Evolutionary conservation across 345 rosid species (phyloP).

Genomic region (Corchorus olitorius): DNA sequence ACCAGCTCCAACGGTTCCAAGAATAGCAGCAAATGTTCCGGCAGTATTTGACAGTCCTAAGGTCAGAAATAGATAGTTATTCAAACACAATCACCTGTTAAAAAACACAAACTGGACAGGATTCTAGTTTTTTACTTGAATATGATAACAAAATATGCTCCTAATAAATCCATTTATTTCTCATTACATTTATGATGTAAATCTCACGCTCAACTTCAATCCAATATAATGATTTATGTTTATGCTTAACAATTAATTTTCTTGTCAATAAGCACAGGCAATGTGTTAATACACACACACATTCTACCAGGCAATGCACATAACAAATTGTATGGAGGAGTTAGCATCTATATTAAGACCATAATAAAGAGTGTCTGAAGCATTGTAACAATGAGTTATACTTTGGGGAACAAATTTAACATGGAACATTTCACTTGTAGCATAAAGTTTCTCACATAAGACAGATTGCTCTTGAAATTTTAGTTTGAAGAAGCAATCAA

Average conservation of each 20-base stretch:
- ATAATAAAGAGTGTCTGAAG: neutral
- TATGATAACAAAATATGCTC: neutral
- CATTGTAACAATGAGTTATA: neutral
- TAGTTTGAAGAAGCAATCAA: constrained; percentile 10
- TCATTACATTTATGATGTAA: neutral
- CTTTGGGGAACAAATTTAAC: neutral
- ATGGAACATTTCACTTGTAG: neutral
- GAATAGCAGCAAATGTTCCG: constrained; percentile 86
- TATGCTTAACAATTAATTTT: neutral
- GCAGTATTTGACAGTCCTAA: constrained; percentile 88
- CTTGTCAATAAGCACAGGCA: neutral
- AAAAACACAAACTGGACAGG: neutral
- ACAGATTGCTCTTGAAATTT: neutral
- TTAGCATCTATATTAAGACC: neutral
- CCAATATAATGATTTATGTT: neutral
- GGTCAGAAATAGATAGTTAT: constrained; percentile 18
- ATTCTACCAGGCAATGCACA: neutral
- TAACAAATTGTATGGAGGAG: too few relatives aligned
- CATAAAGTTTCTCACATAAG: neutral
- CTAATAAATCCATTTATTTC: constrained; percentile 1
- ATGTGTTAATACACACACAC: neutral
- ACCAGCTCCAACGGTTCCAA: constrained; percentile 95
- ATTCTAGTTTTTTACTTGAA: neutral
- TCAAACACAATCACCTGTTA: neutral
- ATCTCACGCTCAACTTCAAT: neutral